phyloP scores from a whole-genome alignment of 371 early-diverging fungal species.

The Mucor lusitanicus region DNA sequence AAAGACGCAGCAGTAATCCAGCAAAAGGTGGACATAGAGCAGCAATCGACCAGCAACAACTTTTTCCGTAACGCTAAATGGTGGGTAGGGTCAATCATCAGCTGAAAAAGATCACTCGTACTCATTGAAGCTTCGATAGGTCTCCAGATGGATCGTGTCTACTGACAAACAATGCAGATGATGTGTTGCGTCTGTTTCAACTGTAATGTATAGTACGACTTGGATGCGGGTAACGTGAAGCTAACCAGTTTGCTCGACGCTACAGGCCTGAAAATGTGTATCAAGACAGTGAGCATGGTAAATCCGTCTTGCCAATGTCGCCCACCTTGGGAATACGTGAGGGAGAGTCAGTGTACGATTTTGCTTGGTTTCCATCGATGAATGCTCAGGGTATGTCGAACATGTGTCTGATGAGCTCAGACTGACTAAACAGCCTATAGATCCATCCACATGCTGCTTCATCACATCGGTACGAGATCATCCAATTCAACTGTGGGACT shows the following conservation, averaged over 20 bases:
- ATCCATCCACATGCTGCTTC: conserved; percentile 68
- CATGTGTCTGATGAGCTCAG: no score
- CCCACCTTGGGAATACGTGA: conserved; percentile 48
- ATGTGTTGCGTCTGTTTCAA: conserved; percentile 57
- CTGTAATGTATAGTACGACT: conserved; percentile 30
- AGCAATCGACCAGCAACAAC: conserved; percentile 25
- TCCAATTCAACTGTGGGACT: conserved; percentile 74
- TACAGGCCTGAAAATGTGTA: conserved; percentile 29
- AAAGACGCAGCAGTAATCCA: conserved; percentile 19
- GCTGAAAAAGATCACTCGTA: not conserved
- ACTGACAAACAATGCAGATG: conserved; percentile 64
- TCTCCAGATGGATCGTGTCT: conserved; percentile 71
- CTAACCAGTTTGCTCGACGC: not conserved
- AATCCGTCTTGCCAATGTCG: conserved; percentile 13
- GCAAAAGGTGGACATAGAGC: conserved; percentile 11
- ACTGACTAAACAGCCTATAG: conserved; percentile 32
- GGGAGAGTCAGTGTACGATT: conserved; percentile 67
- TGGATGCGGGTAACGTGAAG: not conserved
- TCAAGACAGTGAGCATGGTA: conserved; percentile 18
- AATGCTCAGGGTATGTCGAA: conserved; percentile 51
- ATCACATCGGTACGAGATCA: conserved; percentile 68
- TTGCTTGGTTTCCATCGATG: conserved; percentile 74
- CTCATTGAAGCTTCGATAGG: no score
- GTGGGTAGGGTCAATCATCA: conserved; percentile 2
- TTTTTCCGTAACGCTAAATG: conserved; percentile 45